phyloP scores from a whole-genome alignment of 805 yeast genomes.

The Ogataea pini region DNA sequence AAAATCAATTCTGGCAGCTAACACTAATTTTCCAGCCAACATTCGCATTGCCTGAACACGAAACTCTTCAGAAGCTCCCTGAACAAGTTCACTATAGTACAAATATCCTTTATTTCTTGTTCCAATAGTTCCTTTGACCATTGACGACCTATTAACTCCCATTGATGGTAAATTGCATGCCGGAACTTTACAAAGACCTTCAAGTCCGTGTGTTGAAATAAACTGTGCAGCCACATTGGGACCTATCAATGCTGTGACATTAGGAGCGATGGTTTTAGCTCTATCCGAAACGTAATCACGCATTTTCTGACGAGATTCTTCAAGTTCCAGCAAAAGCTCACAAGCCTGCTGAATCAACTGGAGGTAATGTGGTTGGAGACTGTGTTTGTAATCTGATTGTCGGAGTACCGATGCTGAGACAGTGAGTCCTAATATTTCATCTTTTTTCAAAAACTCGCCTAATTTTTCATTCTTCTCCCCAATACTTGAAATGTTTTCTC shows the following conservation, averaged over 20 bases:
- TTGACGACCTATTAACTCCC: conserved; percentile 53
- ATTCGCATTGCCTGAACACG: conserved; percentile 74
- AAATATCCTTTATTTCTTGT: conserved; percentile 69
- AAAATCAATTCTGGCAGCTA: conserved; percentile 81
- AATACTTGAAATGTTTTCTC: conserved; percentile 36
- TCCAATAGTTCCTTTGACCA: conserved; percentile 45
- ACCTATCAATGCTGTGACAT: conserved; percentile 71
- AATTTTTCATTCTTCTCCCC: conserved; percentile 36
- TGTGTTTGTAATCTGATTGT: conserved; percentile 24
- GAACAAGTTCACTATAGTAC: conserved; percentile 60
- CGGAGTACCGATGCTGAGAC: conserved; percentile 65
- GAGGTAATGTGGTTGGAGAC: conserved; percentile 34
- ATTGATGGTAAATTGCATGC: conserved; percentile 81
- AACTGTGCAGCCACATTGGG: conserved; percentile 72
- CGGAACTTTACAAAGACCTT: conserved; percentile 66
- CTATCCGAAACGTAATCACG: conserved; percentile 56
- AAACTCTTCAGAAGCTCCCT: conserved; percentile 55
- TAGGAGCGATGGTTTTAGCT: conserved; percentile 71
- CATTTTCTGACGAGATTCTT: conserved; percentile 44
- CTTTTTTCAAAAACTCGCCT: conserved; percentile 51
- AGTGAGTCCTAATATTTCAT: conserved; percentile 67
- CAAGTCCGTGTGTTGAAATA: conserved; percentile 69
- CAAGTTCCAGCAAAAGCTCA: conserved; percentile 46
- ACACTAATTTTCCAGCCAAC: conserved; percentile 71
- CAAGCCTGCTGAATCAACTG: conserved; percentile 46